Percentiles rank a stretch among this genome's conserved stretches.
phyloP scores from a whole-genome alignment of 257 asterid genomes.

The Eustoma russellianum region DNA sequence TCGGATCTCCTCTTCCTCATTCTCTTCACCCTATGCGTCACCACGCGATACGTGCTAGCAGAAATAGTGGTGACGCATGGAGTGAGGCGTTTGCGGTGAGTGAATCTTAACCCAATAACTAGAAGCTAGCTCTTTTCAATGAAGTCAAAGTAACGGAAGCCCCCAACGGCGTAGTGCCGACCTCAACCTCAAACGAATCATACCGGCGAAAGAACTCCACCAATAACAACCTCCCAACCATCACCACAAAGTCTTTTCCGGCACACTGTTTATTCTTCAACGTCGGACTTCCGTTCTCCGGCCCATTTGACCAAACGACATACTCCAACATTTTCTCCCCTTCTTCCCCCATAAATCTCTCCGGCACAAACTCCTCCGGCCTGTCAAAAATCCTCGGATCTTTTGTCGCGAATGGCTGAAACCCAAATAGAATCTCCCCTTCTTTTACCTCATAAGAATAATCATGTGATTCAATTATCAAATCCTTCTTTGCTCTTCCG shows the following conservation, averaged over 20 bases:
- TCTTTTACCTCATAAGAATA: conserved; percentile 56
- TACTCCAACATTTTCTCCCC: conserved; percentile 60
- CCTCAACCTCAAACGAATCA: conserved; percentile 69
- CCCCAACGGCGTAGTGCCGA: conserved; percentile 52
- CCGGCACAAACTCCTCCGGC: conserved; percentile 70
- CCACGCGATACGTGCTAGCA: too few species aligned
- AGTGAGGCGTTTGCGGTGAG: too few species aligned
- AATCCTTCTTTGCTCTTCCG: conserved; percentile 50
- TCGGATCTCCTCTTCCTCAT: too few species aligned
- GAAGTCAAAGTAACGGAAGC: conserved; percentile 60
- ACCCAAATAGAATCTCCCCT: conserved; percentile 69
- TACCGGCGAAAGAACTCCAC: conserved; percentile 79
- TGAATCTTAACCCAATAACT: too few species aligned
- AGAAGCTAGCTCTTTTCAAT: conserved; percentile 53
- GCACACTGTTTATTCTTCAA: conserved; percentile 70
- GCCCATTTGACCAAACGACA: conserved; percentile 86
- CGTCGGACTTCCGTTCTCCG: conserved; percentile 47
- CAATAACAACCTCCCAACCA: conserved; percentile 60
- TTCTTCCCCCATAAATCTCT: conserved; percentile 54
- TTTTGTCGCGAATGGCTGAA: conserved; percentile 74
- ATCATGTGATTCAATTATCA: conserved; percentile 67
- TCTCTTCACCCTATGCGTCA: too few species aligned
- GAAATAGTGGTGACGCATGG: too few species aligned
- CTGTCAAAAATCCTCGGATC: conserved; percentile 71
- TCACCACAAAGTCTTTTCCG: conserved; percentile 83